Conservation (phyloP, 164 flowering plant species). For the Warburgia ugandensis region DNA sequence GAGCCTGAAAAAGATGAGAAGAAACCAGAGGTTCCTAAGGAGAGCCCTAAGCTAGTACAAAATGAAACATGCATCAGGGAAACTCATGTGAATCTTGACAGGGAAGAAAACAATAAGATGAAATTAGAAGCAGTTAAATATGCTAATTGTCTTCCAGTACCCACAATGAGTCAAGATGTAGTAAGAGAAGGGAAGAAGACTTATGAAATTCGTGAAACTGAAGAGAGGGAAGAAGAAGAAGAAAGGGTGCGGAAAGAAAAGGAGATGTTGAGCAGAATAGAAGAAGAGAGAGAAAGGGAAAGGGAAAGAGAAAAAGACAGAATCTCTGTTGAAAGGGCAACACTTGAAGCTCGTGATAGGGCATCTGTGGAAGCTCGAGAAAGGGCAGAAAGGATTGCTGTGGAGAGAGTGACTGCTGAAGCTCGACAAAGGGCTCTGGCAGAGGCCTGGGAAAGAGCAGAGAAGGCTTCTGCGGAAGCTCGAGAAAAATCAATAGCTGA, state of each 20-base stretch:
- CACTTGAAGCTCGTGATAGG: slow-evolving; percentile 76
- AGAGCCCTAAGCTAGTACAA: slow-evolving; percentile 7
- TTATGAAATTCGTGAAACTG: slow-evolving; percentile 3
- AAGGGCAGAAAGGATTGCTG: slow-evolving; percentile 64
- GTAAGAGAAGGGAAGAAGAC: slow-evolving; percentile 26
- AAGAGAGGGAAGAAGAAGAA: slow-evolving; percentile 17
- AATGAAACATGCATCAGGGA: not conserved
- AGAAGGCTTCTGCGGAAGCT: slow-evolving; percentile 39
- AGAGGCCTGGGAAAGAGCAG: slow-evolving; percentile 47
- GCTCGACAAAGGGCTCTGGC: slow-evolving; percentile 41
- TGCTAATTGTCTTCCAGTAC: slow-evolving; percentile 11
- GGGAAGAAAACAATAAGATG: slow-evolving; percentile 16
- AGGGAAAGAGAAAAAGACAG: slow-evolving; percentile 37
- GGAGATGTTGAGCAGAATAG: slow-evolving; percentile 27
- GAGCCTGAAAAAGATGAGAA: slow-evolving; percentile 5
- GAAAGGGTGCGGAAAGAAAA: slow-evolving; percentile 26
- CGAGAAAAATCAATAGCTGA: slow-evolving; percentile 37
- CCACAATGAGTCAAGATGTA: slow-evolving; percentile 13
- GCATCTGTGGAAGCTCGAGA: slow-evolving; percentile 74
- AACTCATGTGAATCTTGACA: slow-evolving; percentile 3
- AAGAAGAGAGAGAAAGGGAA: slow-evolving; percentile 34
- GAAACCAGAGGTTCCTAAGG: slow-evolving; percentile 5
- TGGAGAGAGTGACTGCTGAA: slow-evolving; percentile 58
- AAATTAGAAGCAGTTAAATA: slow-evolving; percentile 22
- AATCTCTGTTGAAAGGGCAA: slow-evolving; percentile 70